Evolutionary conservation across 768 basidiomycete species (phyloP), one percentile per base, ranked within the genome.

Genomic region (Leucocoprinus leucothites): DNA sequence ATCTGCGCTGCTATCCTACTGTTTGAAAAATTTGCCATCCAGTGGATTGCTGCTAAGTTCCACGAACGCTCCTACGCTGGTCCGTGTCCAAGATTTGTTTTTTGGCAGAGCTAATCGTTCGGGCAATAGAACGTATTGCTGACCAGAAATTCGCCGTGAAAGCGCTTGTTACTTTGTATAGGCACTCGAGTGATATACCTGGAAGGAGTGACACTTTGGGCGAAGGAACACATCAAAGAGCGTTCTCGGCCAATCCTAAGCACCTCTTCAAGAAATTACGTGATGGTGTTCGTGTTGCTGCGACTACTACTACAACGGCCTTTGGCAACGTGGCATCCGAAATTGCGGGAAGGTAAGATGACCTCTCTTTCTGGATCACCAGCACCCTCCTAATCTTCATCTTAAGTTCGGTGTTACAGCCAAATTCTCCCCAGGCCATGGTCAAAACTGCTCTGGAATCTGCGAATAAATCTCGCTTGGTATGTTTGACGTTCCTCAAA

Each of bases 21-120:
- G 9, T 85, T 80, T 52, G 92, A 94, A 69, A 97, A 97, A 65
- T 82, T 94, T 57, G 68, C 87, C 13, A 89, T 97, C 46, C 94
- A 95, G 67, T 84, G 85, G 76, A 93, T 96, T 61, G 87, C 87
- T 44, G 78, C 75, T 43, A 89, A 90, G 64, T 93, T 91, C 68
- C 90, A 93, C 64, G 87, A 90, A 65, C 72, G 84, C 47, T 86
- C 85, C 5, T 91, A 87, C 61, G 81, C 81, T 42, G 81, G 82
- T 81, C 40, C 19, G 72, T 61, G 5, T 52, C 9, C 53, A 35
- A 38, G 47, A 38, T 43, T 48, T 43, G 52, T 31, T 40, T 56
- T 56, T 43, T 56, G 28, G 26, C 22, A 19, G 24, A 57, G 45
- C 34, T 55, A 11, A 41, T 26, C 26, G 24, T 40, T 14, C 25